A percentile compares a stretch with the other conserved stretches of the same genome.
Conservation (phyloP, 2,329 filamentous ascomycete genomes). For the Helotiales sp. region DNA sequence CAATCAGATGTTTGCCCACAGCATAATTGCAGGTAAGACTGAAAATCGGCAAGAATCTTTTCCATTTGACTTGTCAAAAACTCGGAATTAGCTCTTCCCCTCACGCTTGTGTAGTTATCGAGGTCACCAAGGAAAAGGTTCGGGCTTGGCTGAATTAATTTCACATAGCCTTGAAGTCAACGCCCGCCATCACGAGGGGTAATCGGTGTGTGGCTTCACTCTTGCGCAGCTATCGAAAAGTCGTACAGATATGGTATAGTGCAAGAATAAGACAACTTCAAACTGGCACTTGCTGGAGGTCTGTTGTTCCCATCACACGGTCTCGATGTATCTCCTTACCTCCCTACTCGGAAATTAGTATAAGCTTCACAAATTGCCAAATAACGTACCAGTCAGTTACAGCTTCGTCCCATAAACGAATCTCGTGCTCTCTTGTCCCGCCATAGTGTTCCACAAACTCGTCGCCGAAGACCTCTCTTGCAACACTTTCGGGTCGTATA, state of each 20-base stretch:
- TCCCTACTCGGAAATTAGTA: constrained; percentile 54
- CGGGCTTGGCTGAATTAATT: constrained; percentile 1
- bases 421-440: constrained; percentile 89
- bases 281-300: neutral
- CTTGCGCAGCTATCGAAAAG: neutral
- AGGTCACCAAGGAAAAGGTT: neutral
- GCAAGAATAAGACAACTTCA: neutral
- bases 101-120: neutral
- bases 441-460: constrained; percentile 95
- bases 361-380: neutral
- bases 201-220: neutral
- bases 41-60: neutral
- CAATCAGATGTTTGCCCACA: neutral
- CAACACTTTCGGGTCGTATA: constrained; percentile 75
- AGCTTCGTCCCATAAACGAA: constrained; percentile 88
- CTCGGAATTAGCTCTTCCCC: neutral
- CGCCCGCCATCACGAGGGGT: neutral
- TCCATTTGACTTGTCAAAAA: neutral
- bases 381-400: constrained; percentile 86
- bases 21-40: neutral
- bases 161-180: neutral
- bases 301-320: constrained; percentile 39
- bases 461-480: constrained; percentile 91
- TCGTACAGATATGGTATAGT: neutral
- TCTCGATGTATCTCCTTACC: constrained; percentile 76